Conservation (phyloP, 176 grass and related monocot species). For the Themeda triandra region DNA sequence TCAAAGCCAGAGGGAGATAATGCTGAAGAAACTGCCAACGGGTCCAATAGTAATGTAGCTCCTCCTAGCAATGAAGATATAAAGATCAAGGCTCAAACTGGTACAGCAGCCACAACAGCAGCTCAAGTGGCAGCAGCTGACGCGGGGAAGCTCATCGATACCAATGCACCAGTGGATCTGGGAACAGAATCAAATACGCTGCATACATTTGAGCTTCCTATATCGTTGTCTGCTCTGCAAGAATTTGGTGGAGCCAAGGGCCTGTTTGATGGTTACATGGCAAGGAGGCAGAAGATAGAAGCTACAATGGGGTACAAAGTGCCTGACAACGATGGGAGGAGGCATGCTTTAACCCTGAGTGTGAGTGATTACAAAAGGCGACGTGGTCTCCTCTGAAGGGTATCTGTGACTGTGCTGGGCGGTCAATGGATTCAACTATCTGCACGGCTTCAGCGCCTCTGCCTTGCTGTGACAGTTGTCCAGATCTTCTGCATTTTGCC, state of each 20-base stretch:
- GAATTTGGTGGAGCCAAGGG: constrained; percentile 69
- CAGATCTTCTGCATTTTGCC: background rate
- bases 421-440: background rate
- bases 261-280: constrained; percentile 65
- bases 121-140: constrained; percentile 82
- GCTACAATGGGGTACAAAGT: constrained; percentile 64
- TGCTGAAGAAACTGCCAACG: constrained; percentile 41
- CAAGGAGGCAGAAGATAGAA: constrained; percentile 82
- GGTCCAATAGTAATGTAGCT: background rate
- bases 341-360: constrained; percentile 67
- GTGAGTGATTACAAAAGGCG: constrained; percentile 78
- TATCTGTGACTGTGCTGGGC: background rate
- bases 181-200: constrained; percentile 67
- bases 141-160: constrained; percentile 83
- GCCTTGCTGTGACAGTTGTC: background rate
- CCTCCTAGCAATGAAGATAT: constrained; percentile 26
- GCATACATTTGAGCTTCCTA: constrained; percentile 82
- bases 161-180: constrained; percentile 78
- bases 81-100: constrained; percentile 36
- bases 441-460: background rate
- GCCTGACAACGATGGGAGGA: constrained; percentile 65
- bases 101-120: constrained; percentile 55
- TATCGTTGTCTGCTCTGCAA: constrained; percentile 68
- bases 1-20: constrained; percentile 54
- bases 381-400: constrained; percentile 61